phyloP scores from a whole-genome alignment of 257 asterid genomes.

The Fraxinus quadrangulata region DNA sequence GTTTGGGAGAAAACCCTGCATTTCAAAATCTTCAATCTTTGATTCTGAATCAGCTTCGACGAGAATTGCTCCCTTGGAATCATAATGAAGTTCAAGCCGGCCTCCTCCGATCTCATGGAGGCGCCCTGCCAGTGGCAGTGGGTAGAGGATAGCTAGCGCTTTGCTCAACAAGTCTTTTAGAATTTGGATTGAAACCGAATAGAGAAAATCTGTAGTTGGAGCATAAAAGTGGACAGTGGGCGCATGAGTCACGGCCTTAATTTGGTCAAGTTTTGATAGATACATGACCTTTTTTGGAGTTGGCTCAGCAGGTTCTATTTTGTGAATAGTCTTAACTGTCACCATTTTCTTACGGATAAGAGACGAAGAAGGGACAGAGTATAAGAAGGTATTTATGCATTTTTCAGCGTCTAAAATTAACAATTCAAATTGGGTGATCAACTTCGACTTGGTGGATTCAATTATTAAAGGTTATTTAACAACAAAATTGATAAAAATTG shows the following conservation, averaged over 20 bases:
- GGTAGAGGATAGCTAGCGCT: not conserved
- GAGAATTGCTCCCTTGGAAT: not conserved
- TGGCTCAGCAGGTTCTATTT: not conserved
- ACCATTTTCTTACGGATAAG: not conserved
- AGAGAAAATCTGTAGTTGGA: not conserved
- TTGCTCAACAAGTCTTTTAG: not conserved
- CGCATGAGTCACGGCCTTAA: not conserved
- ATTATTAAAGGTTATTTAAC: no score
- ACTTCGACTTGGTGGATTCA: no score
- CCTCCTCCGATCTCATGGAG: slow-evolving; percentile 8
- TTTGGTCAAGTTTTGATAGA: not conserved
- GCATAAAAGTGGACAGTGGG: slow-evolving; percentile 1
- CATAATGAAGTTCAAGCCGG: slow-evolving; percentile 12
- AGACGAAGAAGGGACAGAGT: no score
- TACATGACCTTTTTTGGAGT: not conserved
- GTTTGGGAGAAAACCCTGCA: not conserved
- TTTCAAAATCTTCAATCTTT: not conserved
- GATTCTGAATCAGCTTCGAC: not conserved
- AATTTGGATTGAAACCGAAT: not conserved
- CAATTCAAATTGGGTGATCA: no score
- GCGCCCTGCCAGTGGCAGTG: slow-evolving; percentile 2
- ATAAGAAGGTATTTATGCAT: no score
- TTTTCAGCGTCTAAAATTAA: no score
- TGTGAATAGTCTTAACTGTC: not conserved
- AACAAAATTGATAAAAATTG: no score